phyloP scores from a whole-genome alignment of 495 filamentous ascomycete species.

The Aspergillus indologenus region DNA sequence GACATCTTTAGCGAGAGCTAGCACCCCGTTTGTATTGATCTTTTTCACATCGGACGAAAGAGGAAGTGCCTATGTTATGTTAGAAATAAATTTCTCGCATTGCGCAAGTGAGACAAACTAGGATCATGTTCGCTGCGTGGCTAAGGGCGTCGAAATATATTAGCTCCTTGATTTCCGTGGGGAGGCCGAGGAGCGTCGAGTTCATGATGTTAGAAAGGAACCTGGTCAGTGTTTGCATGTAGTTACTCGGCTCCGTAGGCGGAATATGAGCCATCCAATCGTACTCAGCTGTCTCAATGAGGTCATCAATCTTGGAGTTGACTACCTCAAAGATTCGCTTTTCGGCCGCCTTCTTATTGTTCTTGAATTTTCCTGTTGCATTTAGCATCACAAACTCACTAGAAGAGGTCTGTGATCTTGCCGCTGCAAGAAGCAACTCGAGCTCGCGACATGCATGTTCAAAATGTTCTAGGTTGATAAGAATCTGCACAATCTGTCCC shows the following conservation, averaged over 20 bases:
- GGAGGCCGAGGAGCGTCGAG: slow-evolving; percentile 84
- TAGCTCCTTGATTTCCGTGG: slow-evolving; percentile 90
- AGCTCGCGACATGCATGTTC: slow-evolving; percentile 87
- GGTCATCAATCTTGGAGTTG: slow-evolving; percentile 97
- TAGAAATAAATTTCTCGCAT: slow-evolving; percentile 2
- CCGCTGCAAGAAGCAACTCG: slow-evolving; percentile 76
- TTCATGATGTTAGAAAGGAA: slow-evolving; percentile 98
- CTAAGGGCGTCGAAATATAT: slow-evolving; percentile 96
- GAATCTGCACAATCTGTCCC: slow-evolving; percentile 95
- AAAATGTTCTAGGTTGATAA: slow-evolving; percentile 97
- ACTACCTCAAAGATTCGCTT: slow-evolving; percentile 98
- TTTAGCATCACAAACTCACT: slow-evolving; percentile 70
- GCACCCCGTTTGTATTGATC: slow-evolving; percentile 84
- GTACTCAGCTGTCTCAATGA: slow-evolving; percentile 95
- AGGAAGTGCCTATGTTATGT: slow-evolving; percentile 62
- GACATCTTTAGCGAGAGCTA: slow-evolving; percentile 77
- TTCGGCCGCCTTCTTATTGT: slow-evolving; percentile 91
- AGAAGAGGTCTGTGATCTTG: slow-evolving; percentile 68
- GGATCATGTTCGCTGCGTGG: slow-evolving; percentile 82
- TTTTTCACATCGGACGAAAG: slow-evolving; percentile 72
- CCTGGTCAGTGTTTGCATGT: slow-evolving; percentile 88
- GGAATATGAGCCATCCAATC: slow-evolving; percentile 76
- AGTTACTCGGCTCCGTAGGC: slow-evolving; percentile 73
- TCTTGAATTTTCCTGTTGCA: slow-evolving; percentile 81
- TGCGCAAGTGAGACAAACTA: slow-evolving; percentile 49